Evolutionary conservation across 2,329 filamentous ascomycete genomes (phyloP).

Genomic region (Penicillium sp.): DNA sequence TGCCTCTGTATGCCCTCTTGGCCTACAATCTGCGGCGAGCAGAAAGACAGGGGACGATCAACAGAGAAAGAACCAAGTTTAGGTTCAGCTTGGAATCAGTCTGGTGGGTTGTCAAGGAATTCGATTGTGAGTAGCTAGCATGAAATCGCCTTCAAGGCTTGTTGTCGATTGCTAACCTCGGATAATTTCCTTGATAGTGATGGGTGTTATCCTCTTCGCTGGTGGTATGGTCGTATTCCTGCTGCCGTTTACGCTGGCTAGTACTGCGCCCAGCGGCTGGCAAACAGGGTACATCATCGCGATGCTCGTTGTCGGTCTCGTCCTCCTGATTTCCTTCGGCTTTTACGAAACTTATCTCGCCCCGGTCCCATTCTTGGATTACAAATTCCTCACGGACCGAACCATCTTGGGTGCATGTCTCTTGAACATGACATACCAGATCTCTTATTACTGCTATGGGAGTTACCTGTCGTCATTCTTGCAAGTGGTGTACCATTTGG

Average conservation of each 20-base stretch:
- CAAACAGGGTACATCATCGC: slow-evolving; percentile 47
- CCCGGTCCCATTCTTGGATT: slow-evolving; percentile 49
- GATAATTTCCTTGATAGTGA: background rate
- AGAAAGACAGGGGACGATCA: slow-evolving; percentile 52
- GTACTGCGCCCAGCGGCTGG: slow-evolving; percentile 39
- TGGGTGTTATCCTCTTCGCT: slow-evolving; percentile 60
- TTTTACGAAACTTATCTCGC: slow-evolving; percentile 55
- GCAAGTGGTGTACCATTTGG: slow-evolving; percentile 25
- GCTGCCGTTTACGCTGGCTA: slow-evolving; percentile 44
- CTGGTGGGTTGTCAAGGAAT: slow-evolving; percentile 57
- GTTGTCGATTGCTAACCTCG: too few species aligned
- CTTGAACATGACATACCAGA: slow-evolving; percentile 23
- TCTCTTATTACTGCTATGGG: slow-evolving; percentile 25
- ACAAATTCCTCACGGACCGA: slow-evolving; percentile 27
- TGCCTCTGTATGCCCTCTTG: slow-evolving; percentile 58
- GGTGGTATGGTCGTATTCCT: slow-evolving; percentile 59
- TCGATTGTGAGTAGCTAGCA: slow-evolving; percentile 53
- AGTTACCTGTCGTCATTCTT: slow-evolving; percentile 22
- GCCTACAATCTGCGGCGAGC: slow-evolving; percentile 59
- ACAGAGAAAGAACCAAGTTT: slow-evolving; percentile 42
- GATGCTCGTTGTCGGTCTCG: slow-evolving; percentile 54
- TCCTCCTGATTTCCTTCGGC: slow-evolving; percentile 54
- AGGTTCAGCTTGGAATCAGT: slow-evolving; percentile 46
- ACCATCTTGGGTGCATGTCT: slow-evolving; percentile 25
- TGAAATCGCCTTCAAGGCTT: background rate